phyloP scores from a whole-genome alignment of 768 basidiomycete species.

The Leucocoprinus leucothites region DNA sequence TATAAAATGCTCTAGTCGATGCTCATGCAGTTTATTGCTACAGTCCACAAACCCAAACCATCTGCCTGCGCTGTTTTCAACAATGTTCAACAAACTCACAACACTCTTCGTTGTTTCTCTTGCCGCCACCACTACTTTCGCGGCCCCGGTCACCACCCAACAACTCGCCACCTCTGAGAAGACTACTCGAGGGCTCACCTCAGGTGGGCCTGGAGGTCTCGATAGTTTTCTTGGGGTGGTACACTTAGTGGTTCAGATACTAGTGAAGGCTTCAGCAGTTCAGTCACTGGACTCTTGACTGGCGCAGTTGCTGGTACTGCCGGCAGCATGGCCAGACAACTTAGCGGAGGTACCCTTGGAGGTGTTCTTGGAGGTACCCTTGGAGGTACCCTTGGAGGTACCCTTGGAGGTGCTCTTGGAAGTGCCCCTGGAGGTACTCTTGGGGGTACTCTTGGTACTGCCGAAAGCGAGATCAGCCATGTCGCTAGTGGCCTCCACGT shows the following conservation, averaged over 20 bases:
- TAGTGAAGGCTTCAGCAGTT: background rate
- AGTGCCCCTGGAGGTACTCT: too few relatives aligned
- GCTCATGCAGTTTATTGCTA: too few relatives aligned
- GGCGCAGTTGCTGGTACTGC: background rate
- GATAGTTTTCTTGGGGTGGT: background rate
- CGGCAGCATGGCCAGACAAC: background rate
- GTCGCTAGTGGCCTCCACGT: too few relatives aligned
- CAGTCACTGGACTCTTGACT: background rate
- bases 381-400: too few relatives aligned
- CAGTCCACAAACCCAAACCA: too few relatives aligned
- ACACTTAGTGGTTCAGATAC: background rate
- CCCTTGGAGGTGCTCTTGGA: too few relatives aligned
- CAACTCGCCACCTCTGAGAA: background rate
- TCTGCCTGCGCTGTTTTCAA: too few relatives aligned
- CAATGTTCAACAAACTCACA: conserved; percentile 2
- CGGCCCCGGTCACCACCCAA: conserved; percentile 1
- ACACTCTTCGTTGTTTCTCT: background rate
- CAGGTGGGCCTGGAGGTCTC: background rate
- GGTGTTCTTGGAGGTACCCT: too few relatives aligned
- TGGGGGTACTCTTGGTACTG: too few relatives aligned
- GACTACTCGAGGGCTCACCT: background rate
- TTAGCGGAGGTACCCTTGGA: background rate
- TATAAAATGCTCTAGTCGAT: background rate
- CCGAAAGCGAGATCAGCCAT: too few relatives aligned
- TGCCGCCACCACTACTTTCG: background rate